phyloP scores from a whole-genome alignment of 164 flowering plant species.

The Annona cherimola region DNA sequence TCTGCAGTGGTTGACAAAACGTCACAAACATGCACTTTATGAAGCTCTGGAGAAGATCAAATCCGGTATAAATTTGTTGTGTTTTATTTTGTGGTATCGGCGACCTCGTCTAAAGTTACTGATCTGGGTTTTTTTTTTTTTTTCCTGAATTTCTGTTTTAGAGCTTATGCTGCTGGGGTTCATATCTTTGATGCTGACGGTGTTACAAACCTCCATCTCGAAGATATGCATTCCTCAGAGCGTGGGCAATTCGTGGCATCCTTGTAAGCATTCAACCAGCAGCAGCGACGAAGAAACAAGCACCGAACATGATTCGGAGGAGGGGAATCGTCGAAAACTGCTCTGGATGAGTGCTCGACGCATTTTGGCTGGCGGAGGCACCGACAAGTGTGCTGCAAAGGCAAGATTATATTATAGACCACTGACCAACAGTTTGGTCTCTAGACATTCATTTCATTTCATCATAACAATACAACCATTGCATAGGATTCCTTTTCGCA shows the following conservation, averaged over 20 bases:
- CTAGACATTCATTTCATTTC: too few relatives aligned
- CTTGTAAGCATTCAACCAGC: constrained; percentile 19
- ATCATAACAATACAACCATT: too few relatives aligned
- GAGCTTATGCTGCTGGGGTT: constrained; percentile 77
- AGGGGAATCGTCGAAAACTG: constrained; percentile 28
- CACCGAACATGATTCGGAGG: constrained; percentile 6
- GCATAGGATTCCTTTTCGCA: too few relatives aligned
- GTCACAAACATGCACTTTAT: constrained; percentile 43
- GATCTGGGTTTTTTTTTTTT: background rate
- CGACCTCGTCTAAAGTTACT: background rate
- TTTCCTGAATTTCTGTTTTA: background rate
- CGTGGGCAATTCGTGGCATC: constrained; percentile 43
- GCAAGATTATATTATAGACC: constrained; percentile 9
- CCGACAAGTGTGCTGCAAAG: constrained; percentile 39
- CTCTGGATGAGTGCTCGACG: constrained; percentile 29
- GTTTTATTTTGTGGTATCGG: too few relatives aligned
- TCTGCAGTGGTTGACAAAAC: constrained; percentile 53
- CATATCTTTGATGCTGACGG: constrained; percentile 54
- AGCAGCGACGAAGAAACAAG: background rate
- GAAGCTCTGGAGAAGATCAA: constrained; percentile 65
- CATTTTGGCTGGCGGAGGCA: constrained; percentile 26
- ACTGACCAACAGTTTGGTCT: background rate
- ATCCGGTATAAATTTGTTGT: constrained; percentile 30
- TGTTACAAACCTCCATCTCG: constrained; percentile 32
- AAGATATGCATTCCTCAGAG: constrained; percentile 35